Base-by-base conservation (phyloP, 148 eudicot species). In the Cornus florida region DNA sequence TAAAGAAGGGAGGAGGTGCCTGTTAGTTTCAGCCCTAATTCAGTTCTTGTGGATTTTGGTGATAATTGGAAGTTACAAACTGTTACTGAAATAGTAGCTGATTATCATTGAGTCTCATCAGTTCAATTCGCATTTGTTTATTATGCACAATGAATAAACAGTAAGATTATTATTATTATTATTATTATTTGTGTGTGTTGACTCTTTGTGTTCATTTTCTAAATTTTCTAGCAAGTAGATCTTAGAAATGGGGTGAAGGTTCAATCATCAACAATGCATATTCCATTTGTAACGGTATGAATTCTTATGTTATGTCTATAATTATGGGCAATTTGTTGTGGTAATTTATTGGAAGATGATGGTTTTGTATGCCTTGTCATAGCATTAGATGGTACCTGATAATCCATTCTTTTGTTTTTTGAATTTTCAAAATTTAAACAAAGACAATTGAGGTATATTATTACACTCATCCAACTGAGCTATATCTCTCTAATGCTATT, bases 41-140 rank as follows among this genome's bases (percentile, higher is more conserved):
- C 97, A 0, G 73, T 86, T 74, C 91, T 92, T 48, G 57, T 86
- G 0, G 70, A 79, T 65, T 89, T 84, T 76, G 93, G 93, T 9
- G 60, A 74, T 53, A 89, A 82, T 62, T 92, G 97, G 97, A 89
- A 81, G 62, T 83, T 92, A 89, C 91, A 90, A 75, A 87, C 92
- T 6, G 91, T 86, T 79, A 70, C 84, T 73, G 89, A 87, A 31
- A 39, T 80, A 72, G 67, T 69, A 28, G 28, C 91, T 90, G 69
- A 48, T 11, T 59, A 9, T 43, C 48, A 43, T 43, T 43, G 48
- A 43, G 48, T 43, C 10, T 43, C 48, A 43, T 43, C 48, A 43
- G 48, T 43, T 43, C 48, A 43, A 43, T 5, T 43, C 48, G 10
- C 48, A 23, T 75, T 75, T 69, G 4, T 7, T 2, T 14, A 32